Evolutionary conservation across 1,139 yeast species (phyloP).

Genomic region (Pichia sp.): DNA sequence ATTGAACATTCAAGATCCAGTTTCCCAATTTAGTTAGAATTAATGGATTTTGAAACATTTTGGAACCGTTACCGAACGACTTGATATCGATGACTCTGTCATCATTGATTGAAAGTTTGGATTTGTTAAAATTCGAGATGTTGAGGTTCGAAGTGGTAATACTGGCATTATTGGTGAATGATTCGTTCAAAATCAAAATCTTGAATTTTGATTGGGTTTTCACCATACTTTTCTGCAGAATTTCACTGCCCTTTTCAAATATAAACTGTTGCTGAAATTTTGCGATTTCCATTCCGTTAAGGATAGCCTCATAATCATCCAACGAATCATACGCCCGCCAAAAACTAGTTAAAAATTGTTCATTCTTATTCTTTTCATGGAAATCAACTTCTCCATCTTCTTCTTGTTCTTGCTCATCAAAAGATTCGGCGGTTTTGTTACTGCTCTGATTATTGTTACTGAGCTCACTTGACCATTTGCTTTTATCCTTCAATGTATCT

Average conservation of each 20-base stretch:
- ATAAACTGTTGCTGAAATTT: slow-evolving; percentile 76
- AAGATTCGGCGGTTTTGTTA: not conserved
- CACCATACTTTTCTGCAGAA: slow-evolving; percentile 72
- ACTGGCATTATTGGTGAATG: slow-evolving; percentile 20
- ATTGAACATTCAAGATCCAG: slow-evolving; percentile 87
- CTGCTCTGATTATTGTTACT: not conserved
- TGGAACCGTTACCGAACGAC: slow-evolving; percentile 39
- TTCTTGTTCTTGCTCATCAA: not conserved
- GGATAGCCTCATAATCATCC: slow-evolving; percentile 49
- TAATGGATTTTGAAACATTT: slow-evolving; percentile 74
- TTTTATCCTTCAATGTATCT: not conserved
- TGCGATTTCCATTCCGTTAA: slow-evolving; percentile 72
- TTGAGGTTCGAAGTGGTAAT: slow-evolving; percentile 10
- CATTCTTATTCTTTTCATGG: slow-evolving; percentile 34
- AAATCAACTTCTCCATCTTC: slow-evolving; percentile 14
- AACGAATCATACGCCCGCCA: slow-evolving; percentile 97
- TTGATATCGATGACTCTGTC: slow-evolving; percentile 29
- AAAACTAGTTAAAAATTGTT: slow-evolving; percentile 79
- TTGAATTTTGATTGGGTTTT: slow-evolving; percentile 77
- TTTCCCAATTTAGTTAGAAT: slow-evolving; percentile 77
- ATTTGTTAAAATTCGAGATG: slow-evolving; percentile 11
- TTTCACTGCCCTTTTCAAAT: slow-evolving; percentile 81
- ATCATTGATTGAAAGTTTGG: slow-evolving; percentile 12
- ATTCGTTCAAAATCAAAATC: slow-evolving; percentile 83
- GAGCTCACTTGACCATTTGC: not conserved